Conservation (phyloP, 2,329 filamentous ascomycete genomes). For the Ploettnerulaceae sp. region DNA sequence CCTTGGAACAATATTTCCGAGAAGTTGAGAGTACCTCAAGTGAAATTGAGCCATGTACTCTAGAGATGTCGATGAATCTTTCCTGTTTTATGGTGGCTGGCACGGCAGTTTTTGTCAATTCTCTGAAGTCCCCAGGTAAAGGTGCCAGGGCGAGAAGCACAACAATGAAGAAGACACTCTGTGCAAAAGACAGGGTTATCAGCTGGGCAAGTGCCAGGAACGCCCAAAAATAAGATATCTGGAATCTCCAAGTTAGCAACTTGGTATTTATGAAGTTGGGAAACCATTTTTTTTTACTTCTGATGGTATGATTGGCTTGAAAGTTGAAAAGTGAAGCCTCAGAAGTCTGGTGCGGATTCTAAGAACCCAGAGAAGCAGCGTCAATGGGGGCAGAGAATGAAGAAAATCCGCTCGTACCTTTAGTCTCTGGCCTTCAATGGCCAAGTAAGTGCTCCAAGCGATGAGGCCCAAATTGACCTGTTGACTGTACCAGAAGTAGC, state of each 20-base stretch:
- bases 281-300: background rate
- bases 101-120: conserved; percentile 22
- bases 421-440: conserved; percentile 53
- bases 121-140: conserved; percentile 33
- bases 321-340: too few species aligned
- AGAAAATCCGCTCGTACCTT: conserved; percentile 27
- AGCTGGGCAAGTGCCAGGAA: conserved; percentile 56
- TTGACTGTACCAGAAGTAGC: conserved; percentile 58
- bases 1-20: conserved; percentile 36
- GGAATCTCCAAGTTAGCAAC: background rate
- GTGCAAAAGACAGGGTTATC: conserved; percentile 55
- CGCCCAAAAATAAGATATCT: conserved; percentile 48
- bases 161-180: conserved; percentile 58
- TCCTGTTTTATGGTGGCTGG: conserved; percentile 22
- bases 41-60: background rate
- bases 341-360: too few species aligned
- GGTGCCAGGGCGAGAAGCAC: conserved; percentile 52
- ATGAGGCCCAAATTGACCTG: conserved; percentile 52
- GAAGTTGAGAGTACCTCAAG: conserved; percentile 29
- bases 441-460: conserved; percentile 52
- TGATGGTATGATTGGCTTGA: background rate
- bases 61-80: background rate
- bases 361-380: background rate
- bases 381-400: background rate
- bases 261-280: background rate